A percentile compares a stretch with the other conserved stretches of the same genome.
Evolutionary conservation across 306 rosid species (phyloP).

Genomic region (Sphenostylis stenocarpa): DNA sequence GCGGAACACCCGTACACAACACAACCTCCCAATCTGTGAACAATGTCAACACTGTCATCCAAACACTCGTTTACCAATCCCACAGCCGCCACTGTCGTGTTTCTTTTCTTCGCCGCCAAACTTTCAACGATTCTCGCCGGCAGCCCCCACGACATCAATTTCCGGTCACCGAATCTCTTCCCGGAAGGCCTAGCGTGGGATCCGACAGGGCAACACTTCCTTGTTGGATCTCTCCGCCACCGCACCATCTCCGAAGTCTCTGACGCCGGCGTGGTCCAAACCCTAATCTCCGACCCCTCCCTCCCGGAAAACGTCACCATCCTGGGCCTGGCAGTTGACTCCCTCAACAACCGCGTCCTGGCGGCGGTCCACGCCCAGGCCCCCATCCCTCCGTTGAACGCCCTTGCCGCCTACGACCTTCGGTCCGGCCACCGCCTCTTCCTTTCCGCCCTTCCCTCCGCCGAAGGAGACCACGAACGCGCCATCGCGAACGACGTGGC

Average conservation of each 20-base stretch:
- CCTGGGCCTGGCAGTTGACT: slow-evolving; percentile 66
- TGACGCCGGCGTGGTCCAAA: slow-evolving; percentile 68
- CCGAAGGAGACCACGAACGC: slow-evolving; percentile 2
- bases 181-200: slow-evolving; percentile 79
- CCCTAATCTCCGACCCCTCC: slow-evolving; percentile 59
- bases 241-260: slow-evolving; percentile 64
- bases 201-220: slow-evolving; percentile 61
- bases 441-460: slow-evolving; percentile 45
- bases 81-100: background rate
- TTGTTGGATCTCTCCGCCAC: slow-evolving; percentile 56
- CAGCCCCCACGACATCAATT: slow-evolving; percentile 55
- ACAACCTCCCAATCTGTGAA: background rate
- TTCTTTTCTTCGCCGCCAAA: slow-evolving; percentile 6
- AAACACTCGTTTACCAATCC: slow-evolving; percentile 45
- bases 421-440: slow-evolving; percentile 55
- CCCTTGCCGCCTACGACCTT: slow-evolving; percentile 79
- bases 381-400: slow-evolving; percentile 63
- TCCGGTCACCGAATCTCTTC: slow-evolving; percentile 76
- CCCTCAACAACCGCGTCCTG: slow-evolving; percentile 62
- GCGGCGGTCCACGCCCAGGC: slow-evolving; percentile 50
- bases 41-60: slow-evolving; percentile 21
- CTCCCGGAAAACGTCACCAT: slow-evolving; percentile 71
- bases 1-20: background rate
- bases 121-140: slow-evolving; percentile 33
- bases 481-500: slow-evolving; percentile 68